These are phyloP conservation scores for Trichoderma sp. DNA, from an alignment of 2,329 filamentous ascomycete genomes.

Conservation along the genomic window DNA sequence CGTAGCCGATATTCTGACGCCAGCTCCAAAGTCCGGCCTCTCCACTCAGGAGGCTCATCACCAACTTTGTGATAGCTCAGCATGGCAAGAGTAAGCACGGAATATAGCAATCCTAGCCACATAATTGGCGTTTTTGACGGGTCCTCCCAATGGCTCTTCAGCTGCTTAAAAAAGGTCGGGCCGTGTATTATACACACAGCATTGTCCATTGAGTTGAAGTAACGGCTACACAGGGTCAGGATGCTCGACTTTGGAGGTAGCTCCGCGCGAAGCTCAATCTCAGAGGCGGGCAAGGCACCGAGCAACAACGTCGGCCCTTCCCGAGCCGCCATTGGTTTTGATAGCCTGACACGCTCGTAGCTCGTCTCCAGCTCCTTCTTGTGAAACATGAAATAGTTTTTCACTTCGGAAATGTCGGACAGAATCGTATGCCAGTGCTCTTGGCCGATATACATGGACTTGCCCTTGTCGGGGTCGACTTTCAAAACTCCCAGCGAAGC, in stretches of 20 bases:
- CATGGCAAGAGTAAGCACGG: conserved; percentile 73
- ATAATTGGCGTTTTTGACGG: conserved; percentile 70
- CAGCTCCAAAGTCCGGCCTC: conserved; percentile 60
- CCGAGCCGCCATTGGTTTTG: conserved; percentile 57
- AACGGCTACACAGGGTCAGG: conserved; percentile 81
- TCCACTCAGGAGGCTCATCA: conserved; percentile 77
- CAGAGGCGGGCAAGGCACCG: conserved; percentile 68
- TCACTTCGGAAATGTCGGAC: conserved; percentile 85
- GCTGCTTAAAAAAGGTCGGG: conserved; percentile 77
- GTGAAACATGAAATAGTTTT: conserved; percentile 81
- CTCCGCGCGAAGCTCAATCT: conserved; percentile 73
- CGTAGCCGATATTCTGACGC: conserved; percentile 65
- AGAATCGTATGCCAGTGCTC: conserved; percentile 81
- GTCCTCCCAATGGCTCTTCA: conserved; percentile 65
- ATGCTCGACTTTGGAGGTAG: conserved; percentile 79
- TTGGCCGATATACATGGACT: conserved; percentile 78
- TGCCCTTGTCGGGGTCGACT: conserved; percentile 72
- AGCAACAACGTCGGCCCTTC: conserved; percentile 77
- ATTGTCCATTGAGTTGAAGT: conserved; percentile 79
- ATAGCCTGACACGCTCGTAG: conserved; percentile 70
- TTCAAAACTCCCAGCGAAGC: conserved; percentile 79
- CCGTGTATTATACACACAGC: conserved; percentile 75
- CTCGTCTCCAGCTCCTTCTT: conserved; percentile 87
- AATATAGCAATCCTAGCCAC: conserved; percentile 76
- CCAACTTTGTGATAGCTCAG: conserved; percentile 77